Evolutionary conservation across 1,284 basidiomycete genomes (phyloP).

Genomic region (Somion occarium): DNA sequence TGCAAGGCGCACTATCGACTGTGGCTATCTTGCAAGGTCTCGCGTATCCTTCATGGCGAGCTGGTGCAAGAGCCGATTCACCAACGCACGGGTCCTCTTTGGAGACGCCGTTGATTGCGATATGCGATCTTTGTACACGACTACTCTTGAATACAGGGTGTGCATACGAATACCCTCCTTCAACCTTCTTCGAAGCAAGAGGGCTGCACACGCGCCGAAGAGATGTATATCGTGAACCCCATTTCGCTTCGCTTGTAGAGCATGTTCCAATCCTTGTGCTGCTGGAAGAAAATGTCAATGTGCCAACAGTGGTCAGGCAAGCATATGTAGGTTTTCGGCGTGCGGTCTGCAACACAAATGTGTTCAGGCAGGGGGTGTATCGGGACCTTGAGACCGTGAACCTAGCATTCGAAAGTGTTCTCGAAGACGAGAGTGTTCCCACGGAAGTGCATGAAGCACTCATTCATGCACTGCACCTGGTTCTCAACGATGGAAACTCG

Average conservation of each 20-base stretch:
- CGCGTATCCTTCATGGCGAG: slow-evolving; percentile 70
- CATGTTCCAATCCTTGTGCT: slow-evolving; percentile 64
- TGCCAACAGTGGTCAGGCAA: slow-evolving; percentile 44
- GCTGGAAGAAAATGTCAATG: slow-evolving; percentile 54
- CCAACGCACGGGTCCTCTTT: slow-evolving; percentile 36
- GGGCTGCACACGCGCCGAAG: slow-evolving; percentile 61
- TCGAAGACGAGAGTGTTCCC: slow-evolving; percentile 44
- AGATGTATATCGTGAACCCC: slow-evolving; percentile 57
- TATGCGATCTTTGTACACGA: slow-evolving; percentile 55
- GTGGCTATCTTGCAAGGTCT: slow-evolving; percentile 69
- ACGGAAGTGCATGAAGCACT: slow-evolving; percentile 57
- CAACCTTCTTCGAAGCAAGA: slow-evolving; percentile 59
- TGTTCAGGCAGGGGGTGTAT: slow-evolving; percentile 69
- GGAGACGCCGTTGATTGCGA: slow-evolving; percentile 50
- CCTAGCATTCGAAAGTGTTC: slow-evolving; percentile 58
- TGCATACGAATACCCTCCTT: slow-evolving; percentile 39
- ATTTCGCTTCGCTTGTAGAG: slow-evolving; percentile 57
- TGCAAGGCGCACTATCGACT: slow-evolving; percentile 62
- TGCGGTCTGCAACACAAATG: slow-evolving; percentile 51
- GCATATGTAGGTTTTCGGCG: slow-evolving; percentile 48
- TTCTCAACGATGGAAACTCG: slow-evolving; percentile 49
- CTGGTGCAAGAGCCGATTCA: slow-evolving; percentile 36
- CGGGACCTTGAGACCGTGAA: slow-evolving; percentile 66
- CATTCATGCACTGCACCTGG: slow-evolving; percentile 57
- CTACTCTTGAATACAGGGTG: slow-evolving; percentile 54